Evolutionary conservation across 805 yeast species (phyloP), one percentile per base, ranked within the genome.

Genomic region (Spathaspora sp.): DNA sequence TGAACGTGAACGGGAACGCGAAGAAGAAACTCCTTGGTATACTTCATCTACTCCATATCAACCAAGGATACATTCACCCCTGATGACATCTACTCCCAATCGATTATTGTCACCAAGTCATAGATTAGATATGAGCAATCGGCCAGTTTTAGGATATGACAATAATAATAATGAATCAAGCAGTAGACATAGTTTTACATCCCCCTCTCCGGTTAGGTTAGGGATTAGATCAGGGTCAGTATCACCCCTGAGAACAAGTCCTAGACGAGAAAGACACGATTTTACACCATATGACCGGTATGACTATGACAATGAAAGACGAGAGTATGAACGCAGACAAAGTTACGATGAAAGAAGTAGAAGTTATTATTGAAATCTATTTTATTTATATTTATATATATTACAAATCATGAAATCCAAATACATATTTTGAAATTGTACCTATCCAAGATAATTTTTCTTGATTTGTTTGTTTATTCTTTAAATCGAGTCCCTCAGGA

Each of bases 391-490:
- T 19, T 12, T 47, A 39, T 43, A 46, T 23, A 38, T 12, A 12
- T 53, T 65, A 75, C 55, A 75, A 66, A 52, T 74, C 78, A 57
- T 73, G 72, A 57, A 74, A 73, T 2, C 79, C 79, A 61, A 75
- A 75, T 35, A 75, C 59, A 52, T 60, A 70, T 56, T 65, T 70
- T 45, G 70, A 59, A 14, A 69, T 51, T 5, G 68, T 60, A 18
- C 70, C 75, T 52, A 66, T 44, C 14, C 70, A 48, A 4, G 75
- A 72, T 51, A 72, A 56, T 47, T 72, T 70, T 48, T 66, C 67
- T 29, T 50, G 31, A 17, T 49, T 50, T 20, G 32, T 39, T 42
- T 32, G 20, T 26, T 54, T 59, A 23, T 59, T 59, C 20, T 48
- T 38, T 45, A 44, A 35, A 10, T 44, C 31, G 23, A 46, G 47